phyloP scores from a whole-genome alignment of 2,329 filamentous ascomycete species.

The Diaporthe vaccinii region DNA sequence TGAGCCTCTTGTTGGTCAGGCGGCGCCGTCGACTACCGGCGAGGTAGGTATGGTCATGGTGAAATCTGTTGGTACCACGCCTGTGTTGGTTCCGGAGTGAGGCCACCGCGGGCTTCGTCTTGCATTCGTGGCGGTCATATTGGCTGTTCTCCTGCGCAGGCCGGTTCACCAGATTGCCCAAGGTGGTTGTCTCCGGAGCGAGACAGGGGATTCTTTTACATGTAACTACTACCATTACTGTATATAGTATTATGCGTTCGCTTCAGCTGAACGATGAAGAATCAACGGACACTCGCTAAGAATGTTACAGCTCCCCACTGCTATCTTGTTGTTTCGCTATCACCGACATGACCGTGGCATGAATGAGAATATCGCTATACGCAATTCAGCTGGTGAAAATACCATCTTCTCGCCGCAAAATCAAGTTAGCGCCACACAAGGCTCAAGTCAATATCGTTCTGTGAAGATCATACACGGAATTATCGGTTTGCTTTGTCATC shows the following conservation, averaged over 20 bases:
- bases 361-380: too few relatives aligned
- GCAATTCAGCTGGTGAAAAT: too few relatives aligned
- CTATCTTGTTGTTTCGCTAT: neutral
- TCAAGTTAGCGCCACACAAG: too few relatives aligned
- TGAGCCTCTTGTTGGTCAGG: neutral
- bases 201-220: neutral
- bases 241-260: neutral
- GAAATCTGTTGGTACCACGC: neutral
- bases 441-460: too few relatives aligned
- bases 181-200: neutral
- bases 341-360: too few relatives aligned
- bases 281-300: neutral
- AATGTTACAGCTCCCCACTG: rapidly evolving
- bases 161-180: too few relatives aligned
- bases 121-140: too few relatives aligned
- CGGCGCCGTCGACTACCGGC: neutral
- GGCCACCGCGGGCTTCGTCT: neutral
- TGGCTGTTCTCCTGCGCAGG: neutral
- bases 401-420: too few relatives aligned
- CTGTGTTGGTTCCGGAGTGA: neutral
- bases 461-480: too few relatives aligned
- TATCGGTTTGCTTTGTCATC: too few relatives aligned
- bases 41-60: neutral
- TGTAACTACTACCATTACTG: neutral
- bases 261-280: neutral